Conservation (phyloP, 371 early-diverging fungal species). For the Smittium culicis region DNA sequence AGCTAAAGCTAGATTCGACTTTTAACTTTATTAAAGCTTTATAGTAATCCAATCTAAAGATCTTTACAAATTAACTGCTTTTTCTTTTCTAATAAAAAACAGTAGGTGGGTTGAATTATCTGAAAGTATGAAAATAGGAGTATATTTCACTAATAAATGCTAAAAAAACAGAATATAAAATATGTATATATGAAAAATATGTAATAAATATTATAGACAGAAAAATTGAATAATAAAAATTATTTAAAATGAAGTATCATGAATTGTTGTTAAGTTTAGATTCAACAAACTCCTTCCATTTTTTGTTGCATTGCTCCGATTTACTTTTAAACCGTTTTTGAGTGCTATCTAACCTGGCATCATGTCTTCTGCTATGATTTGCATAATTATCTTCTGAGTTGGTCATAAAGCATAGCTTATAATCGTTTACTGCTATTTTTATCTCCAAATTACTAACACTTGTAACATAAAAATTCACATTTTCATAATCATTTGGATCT, state of each 20-base stretch:
- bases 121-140: no score
- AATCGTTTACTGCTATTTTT: constrained; percentile 78
- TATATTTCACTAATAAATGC: no score
- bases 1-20: no score
- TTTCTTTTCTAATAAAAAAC: no score
- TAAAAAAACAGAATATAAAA: no score
- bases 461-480: not conserved
- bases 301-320: not conserved
- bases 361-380: constrained; percentile 22
- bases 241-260: not conserved
- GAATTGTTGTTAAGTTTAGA: no score
- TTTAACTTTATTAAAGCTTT: no score
- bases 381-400: constrained; percentile 52
- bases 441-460: constrained; percentile 43
- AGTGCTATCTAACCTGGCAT: not conserved
- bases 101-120: no score
- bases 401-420: constrained; percentile 69
- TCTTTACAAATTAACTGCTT: no score
- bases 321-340: not conserved
- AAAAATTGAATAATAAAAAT: not conserved
- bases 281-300: not conserved
- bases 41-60: no score
- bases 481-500: not conserved
- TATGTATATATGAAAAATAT: no score
- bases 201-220: no score